Conservation (phyloP, 148 eudicot genomes). For the Camellia japonica region DNA sequence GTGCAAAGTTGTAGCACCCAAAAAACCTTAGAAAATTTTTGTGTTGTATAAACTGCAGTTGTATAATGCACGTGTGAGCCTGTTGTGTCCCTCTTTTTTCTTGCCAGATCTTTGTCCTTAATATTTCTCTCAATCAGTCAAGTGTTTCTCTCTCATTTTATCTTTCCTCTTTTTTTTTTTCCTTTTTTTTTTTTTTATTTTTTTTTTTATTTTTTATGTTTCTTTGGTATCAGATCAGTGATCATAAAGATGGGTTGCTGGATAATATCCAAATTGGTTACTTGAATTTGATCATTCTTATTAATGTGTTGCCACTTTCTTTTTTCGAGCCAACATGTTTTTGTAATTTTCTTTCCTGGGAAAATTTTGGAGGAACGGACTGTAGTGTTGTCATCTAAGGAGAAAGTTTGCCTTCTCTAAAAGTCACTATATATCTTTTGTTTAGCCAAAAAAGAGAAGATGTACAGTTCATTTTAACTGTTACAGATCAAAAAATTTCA, state of each 20-base stretch:
- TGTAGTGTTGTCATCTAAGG: background rate
- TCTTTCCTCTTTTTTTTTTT: too few relatives aligned
- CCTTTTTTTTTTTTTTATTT: too few relatives aligned
- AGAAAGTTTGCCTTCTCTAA: background rate
- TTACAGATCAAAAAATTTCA: background rate
- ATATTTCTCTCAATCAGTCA: background rate
- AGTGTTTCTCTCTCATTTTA: background rate
- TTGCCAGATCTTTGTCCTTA: background rate
- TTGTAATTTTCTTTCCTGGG: too few relatives aligned
- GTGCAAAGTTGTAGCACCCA: conserved; percentile 9
- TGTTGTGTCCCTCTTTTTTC: background rate
- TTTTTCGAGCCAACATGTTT: too few relatives aligned
- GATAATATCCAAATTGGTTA: too few relatives aligned
- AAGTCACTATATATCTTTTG: background rate
- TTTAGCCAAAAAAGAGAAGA: background rate
- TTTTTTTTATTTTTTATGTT: too few relatives aligned
- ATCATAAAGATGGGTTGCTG: too few relatives aligned
- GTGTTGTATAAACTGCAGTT: conserved; percentile 10
- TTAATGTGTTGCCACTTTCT: too few relatives aligned
- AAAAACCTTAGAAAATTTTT: conserved; percentile 4
- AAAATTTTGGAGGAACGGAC: background rate
- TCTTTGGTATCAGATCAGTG: too few relatives aligned
- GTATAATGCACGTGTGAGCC: background rate
- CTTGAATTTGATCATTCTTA: too few relatives aligned
- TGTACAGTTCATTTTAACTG: background rate